Percentiles rank a stretch among this genome's conserved stretches.
These are phyloP conservation scores for Phytophthora ohioensis DNA, from an alignment of 352 stramenopile species.

Conservation along the genomic window DNA sequence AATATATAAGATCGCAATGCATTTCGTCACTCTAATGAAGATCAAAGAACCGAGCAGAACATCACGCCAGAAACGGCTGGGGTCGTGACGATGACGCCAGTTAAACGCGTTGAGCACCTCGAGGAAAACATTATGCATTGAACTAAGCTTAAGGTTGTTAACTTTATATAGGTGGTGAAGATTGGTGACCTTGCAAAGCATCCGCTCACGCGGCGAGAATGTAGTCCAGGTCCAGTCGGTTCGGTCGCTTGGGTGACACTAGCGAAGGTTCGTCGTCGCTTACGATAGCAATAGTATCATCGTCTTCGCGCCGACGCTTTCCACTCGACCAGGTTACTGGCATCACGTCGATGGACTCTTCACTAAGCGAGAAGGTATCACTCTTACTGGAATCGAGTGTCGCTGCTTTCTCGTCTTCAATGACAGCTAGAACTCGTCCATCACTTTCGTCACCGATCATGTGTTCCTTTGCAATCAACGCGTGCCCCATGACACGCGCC, in stretches of 20 bases:
- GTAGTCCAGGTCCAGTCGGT: slow-evolving; percentile 1
- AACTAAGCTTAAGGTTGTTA: no score
- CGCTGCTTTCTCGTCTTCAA: slow-evolving; percentile 2
- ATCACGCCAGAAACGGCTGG: no score
- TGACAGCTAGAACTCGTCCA: slow-evolving; percentile 22
- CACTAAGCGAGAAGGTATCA: background rate
- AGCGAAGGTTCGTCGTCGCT: background rate
- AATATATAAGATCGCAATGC: no score
- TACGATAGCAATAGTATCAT: background rate
- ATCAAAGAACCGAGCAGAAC: no score
- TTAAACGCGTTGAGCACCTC: no score
- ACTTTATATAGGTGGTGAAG: no score
- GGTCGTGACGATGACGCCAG: no score
- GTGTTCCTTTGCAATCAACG: slow-evolving; percentile 52
- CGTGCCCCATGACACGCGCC: slow-evolving; percentile 40
- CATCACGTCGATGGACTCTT: background rate
- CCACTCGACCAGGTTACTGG: background rate
- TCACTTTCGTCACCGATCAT: slow-evolving; percentile 51
- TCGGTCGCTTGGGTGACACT: background rate
- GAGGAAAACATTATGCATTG: no score
- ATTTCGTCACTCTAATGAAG: no score
- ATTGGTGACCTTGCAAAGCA: no score
- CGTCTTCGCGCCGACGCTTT: background rate
- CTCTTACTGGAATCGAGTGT: background rate
- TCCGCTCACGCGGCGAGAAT: background rate